These are phyloP conservation scores for Cudoniella acicularis DNA, from an alignment of 495 filamentous ascomycete genomes.

Conservation along the genomic window DNA sequence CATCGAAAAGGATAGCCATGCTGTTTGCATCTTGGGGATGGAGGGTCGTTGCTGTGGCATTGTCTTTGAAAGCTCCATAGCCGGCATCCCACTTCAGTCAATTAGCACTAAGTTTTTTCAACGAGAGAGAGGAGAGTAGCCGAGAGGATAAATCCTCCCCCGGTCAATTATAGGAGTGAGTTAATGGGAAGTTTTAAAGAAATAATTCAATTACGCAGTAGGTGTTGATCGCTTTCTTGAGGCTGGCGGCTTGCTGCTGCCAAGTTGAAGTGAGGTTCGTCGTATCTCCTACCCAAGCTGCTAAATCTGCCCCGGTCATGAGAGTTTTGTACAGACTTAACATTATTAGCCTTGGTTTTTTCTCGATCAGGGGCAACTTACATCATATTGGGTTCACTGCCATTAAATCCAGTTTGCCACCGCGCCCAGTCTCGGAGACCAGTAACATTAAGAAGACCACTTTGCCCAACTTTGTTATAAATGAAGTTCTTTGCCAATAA, in stretches of 20 bases:
- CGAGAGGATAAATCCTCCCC: too few relatives aligned
- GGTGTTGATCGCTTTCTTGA: conserved; percentile 29
- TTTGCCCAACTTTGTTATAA: conserved; percentile 44
- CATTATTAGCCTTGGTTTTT: conserved; percentile 30
- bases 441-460: conserved; percentile 54
- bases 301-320: conserved; percentile 46
- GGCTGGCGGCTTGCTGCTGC: background rate
- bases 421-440: conserved; percentile 54
- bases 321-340: conserved; percentile 49
- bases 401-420: conserved; percentile 50
- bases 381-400: conserved; percentile 55
- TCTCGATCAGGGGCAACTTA: conserved; percentile 30
- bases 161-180: too few relatives aligned
- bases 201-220: too few relatives aligned
- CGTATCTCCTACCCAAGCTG: conserved; percentile 44
- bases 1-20: conserved; percentile 20
- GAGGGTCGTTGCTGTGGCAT: conserved; percentile 43
- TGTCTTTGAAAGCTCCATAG: conserved; percentile 56
- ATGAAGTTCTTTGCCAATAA: conserved; percentile 52
- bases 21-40: conserved; percentile 32
- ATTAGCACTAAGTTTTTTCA: too few relatives aligned
- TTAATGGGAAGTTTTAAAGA: too few relatives aligned
- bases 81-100: conserved; percentile 33
- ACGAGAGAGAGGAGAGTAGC: too few relatives aligned
- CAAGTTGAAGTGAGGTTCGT: conserved; percentile 32